Conservation (phyloP, 345 rosid species). For the Acer negundo region DNA sequence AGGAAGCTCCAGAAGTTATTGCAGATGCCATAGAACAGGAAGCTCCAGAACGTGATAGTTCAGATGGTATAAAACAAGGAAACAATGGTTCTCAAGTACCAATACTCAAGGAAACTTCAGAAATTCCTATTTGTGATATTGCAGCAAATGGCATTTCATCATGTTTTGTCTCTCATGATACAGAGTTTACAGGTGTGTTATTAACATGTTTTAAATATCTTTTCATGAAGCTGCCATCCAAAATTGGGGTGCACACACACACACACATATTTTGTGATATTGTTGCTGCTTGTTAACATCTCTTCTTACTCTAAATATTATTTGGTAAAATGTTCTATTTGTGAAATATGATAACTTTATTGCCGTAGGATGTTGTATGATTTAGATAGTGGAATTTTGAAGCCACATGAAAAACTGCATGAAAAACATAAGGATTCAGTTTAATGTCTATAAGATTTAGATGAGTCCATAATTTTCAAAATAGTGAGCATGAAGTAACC, state of each 20-base stretch:
- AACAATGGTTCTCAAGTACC: slow-evolving; percentile 31
- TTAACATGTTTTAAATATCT: slow-evolving; percentile 1
- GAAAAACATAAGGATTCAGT: too few species aligned
- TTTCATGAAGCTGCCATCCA: too few species aligned
- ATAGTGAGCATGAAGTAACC: too few species aligned
- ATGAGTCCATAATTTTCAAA: too few species aligned
- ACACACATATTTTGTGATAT: too few species aligned
- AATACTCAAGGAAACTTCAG: slow-evolving; percentile 28
- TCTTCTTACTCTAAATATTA: too few species aligned
- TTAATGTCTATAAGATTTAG: too few species aligned
- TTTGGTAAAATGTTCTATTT: too few species aligned
- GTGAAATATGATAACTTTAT: too few species aligned
- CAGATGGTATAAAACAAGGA: slow-evolving; percentile 29
- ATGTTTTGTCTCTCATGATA: slow-evolving; percentile 25
- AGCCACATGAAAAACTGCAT: background rate
- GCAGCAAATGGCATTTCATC: slow-evolving; percentile 28
- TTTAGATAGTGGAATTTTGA: background rate
- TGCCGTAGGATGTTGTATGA: too few species aligned
- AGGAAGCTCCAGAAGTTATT: background rate
- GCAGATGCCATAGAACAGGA: slow-evolving; percentile 7
- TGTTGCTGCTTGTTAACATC: too few species aligned
- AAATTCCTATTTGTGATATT: slow-evolving; percentile 28
- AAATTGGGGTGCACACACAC: too few species aligned
- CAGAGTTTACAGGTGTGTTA: slow-evolving; percentile 36
- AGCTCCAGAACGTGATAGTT: slow-evolving; percentile 29